A percentile compares a stretch with the other conserved stretches of the same genome.
phyloP scores from a whole-genome alignment of 1,284 basidiomycete genomes.

The Ustilago bromivora region DNA sequence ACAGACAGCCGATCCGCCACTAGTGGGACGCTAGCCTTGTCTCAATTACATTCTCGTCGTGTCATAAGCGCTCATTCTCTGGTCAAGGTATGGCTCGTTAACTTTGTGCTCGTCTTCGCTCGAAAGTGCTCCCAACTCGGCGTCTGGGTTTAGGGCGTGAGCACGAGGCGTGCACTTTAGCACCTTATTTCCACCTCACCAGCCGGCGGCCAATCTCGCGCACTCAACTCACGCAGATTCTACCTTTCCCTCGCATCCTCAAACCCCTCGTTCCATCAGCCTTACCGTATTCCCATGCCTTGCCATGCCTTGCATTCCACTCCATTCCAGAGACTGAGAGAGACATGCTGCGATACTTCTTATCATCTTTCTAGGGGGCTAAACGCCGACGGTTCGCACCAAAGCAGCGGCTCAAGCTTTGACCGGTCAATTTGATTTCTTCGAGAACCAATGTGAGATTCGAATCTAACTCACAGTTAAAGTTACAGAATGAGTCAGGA shows the following conservation, averaged over 20 bases:
- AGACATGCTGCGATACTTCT: too few relatives aligned
- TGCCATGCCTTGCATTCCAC: neutral
- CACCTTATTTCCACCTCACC: neutral
- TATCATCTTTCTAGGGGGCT: neutral
- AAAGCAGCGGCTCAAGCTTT: neutral
- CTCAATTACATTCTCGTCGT: neutral
- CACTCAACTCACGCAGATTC: conserved; percentile 1
- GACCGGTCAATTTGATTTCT: too few relatives aligned
- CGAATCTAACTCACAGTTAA: too few relatives aligned
- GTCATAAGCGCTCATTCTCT: neutral
- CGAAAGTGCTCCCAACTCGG: conserved; percentile 7
- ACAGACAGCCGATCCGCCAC: neutral
- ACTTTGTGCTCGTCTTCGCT: neutral
- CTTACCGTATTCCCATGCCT: neutral
- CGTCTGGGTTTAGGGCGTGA: conserved; percentile 10
- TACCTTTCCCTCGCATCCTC: neutral
- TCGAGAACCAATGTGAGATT: too few relatives aligned
- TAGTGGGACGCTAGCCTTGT: conserved; percentile 1
- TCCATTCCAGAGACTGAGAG: too few relatives aligned
- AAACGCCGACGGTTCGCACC: neutral
- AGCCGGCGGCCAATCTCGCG: conserved; percentile 22
- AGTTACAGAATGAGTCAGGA: neutral
- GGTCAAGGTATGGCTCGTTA: neutral
- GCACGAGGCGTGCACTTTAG: neutral
- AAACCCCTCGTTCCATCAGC: neutral